These are phyloP conservation scores for Circinella umbellata DNA, from an alignment of 371 early-diverging fungal species.

Conservation along the genomic window DNA sequence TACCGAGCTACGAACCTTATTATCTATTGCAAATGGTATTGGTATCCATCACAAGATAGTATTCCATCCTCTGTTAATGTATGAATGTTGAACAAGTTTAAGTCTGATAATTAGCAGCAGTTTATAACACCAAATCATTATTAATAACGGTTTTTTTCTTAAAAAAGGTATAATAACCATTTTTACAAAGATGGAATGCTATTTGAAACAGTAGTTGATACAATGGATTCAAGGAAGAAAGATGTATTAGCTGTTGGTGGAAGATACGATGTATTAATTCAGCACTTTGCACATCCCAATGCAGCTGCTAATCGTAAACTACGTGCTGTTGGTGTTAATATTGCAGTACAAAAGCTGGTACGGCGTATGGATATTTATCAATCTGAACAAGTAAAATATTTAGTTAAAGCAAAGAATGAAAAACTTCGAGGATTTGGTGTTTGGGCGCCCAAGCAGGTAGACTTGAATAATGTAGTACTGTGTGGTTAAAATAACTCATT, in stretches of 20 bases:
- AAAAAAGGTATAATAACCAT: conserved; percentile 68
- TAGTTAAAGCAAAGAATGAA: conserved; percentile 60
- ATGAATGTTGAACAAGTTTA: neutral
- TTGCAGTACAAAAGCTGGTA: conserved; percentile 79
- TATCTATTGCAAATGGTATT: conserved; percentile 55
- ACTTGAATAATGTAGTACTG: neutral
- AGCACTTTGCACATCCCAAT: conserved; percentile 52
- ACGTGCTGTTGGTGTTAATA: conserved; percentile 78
- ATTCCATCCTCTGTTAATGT: conserved; percentile 73
- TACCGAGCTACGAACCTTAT: conserved; percentile 53
- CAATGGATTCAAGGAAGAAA: conserved; percentile 57
- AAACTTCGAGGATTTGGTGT: conserved; percentile 63
- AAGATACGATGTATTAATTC: conserved; percentile 74
- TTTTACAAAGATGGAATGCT: conserved; percentile 77
- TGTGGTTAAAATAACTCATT: no score
- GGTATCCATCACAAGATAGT: conserved; percentile 70
- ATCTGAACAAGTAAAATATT: conserved; percentile 59
- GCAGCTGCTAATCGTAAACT: conserved; percentile 55
- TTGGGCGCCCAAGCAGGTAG: conserved; percentile 62
- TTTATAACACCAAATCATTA: neutral
- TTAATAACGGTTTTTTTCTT: neutral
- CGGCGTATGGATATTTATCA: conserved; percentile 73
- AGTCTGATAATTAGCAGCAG: no score
- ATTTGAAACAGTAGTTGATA: conserved; percentile 73
- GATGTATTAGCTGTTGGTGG: conserved; percentile 88